Conservation (phyloP, 129 eudicot species). For the Scalesia atractyloides region DNA sequence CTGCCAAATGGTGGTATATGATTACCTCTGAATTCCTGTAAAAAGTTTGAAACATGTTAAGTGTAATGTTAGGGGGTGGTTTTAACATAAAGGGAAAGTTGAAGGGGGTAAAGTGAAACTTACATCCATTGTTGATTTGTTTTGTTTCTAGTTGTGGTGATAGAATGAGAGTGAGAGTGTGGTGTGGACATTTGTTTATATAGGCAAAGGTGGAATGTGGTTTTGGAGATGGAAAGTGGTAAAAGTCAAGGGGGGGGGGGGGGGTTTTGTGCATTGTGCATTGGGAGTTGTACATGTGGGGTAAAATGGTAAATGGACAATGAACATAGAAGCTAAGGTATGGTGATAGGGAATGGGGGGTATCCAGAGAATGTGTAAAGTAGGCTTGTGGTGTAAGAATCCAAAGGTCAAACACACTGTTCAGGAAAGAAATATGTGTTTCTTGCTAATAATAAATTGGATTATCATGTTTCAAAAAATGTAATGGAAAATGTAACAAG, state of each 20-base stretch:
- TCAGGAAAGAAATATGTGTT: background rate
- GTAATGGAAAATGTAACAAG: too few species aligned
- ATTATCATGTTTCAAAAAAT: background rate
- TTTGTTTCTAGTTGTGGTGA: background rate
- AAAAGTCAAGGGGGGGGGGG: background rate
- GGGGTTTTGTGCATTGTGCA: slow-evolving; percentile 20
- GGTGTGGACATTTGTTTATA: slow-evolving; percentile 13
- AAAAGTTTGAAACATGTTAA: background rate
- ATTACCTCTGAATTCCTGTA: slow-evolving; percentile 61
- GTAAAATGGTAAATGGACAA: slow-evolving; percentile 26
- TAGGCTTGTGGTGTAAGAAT: slow-evolving; percentile 25
- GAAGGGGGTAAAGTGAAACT: slow-evolving; percentile 27
- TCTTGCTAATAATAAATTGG: background rate
- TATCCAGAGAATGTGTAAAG: slow-evolving; percentile 24
- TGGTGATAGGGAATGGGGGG: slow-evolving; percentile 26
- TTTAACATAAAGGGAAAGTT: background rate
- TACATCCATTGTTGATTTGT: slow-evolving; percentile 30
- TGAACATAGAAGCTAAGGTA: slow-evolving; percentile 1
- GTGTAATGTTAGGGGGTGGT: background rate
- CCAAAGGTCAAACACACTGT: slow-evolving; percentile 35
- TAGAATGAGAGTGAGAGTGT: slow-evolving; percentile 8
- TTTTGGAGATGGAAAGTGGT: slow-evolving; percentile 5
- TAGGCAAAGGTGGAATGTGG: slow-evolving; percentile 10
- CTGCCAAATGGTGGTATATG: slow-evolving; percentile 93
- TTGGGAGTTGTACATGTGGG: slow-evolving; percentile 22